Evolutionary conservation across 2,329 filamentous ascomycete genomes (phyloP).

Genomic region (Cercospora beticola): DNA sequence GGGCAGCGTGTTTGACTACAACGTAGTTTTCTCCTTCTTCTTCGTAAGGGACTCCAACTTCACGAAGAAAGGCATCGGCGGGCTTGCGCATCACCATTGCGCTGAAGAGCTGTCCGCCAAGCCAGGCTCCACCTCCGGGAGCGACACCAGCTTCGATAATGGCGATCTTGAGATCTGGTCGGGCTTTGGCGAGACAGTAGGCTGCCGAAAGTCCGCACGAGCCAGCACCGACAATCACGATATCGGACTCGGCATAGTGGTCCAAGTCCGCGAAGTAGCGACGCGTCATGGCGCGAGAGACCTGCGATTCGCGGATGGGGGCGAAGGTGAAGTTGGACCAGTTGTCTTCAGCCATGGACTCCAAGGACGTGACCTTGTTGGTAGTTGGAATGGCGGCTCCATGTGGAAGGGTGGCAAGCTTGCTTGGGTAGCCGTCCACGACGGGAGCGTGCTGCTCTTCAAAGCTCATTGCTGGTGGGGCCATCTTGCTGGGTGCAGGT

Average conservation of each 20-base stretch:
- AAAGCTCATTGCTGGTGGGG: constrained; percentile 60
- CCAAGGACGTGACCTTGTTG: constrained; percentile 48
- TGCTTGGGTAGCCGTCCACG: constrained; percentile 41
- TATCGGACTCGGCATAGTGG: constrained; percentile 85
- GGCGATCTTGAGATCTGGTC: constrained; percentile 87
- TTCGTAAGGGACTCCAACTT: constrained; percentile 80
- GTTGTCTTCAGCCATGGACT: constrained; percentile 64
- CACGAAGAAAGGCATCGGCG: constrained; percentile 77
- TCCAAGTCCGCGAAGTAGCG: constrained; percentile 92
- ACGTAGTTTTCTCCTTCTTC: constrained; percentile 79
- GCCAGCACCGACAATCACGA: constrained; percentile 89
- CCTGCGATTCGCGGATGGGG: constrained; percentile 86
- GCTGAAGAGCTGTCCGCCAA: constrained; percentile 90
- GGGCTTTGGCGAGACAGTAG: constrained; percentile 77
- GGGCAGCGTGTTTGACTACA: constrained; percentile 88
- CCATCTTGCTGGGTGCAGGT: constrained; percentile 2
- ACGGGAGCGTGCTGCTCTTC: constrained; percentile 44
- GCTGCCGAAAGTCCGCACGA: constrained; percentile 83
- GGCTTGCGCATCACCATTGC: constrained; percentile 96
- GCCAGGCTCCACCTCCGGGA: constrained; percentile 86
- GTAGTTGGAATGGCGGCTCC: constrained; percentile 38
- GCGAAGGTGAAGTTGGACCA: constrained; percentile 83
- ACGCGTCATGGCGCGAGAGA: constrained; percentile 85
- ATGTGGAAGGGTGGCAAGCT: constrained; percentile 46
- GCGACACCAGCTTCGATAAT: constrained; percentile 86